Percentiles rank a stretch among this genome's conserved stretches.
Evolutionary conservation across 2,329 filamentous ascomycete genomes (phyloP).

Genomic region (Teratosphaeria viscida): DNA sequence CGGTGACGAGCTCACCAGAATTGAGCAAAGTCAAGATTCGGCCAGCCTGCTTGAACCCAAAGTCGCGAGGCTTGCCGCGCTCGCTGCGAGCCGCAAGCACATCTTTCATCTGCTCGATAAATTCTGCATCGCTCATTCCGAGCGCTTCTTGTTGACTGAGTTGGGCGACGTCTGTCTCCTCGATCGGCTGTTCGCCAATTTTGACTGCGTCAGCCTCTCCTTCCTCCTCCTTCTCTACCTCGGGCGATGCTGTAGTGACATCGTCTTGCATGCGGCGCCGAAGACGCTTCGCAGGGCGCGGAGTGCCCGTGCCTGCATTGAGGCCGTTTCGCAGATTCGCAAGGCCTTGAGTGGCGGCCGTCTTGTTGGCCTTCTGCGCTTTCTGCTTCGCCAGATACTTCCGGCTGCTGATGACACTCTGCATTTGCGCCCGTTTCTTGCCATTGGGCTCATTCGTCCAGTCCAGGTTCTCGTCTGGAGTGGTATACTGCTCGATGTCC

Average conservation of each 20-base stretch:
- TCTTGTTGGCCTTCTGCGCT: background rate
- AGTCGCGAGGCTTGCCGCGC: constrained; percentile 1
- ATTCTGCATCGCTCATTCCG: background rate
- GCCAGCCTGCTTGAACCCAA: constrained; percentile 9
- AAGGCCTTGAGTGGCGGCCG: background rate
- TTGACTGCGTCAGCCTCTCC: background rate
- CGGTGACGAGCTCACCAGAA: constrained; percentile 11
- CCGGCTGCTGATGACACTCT: background rate
- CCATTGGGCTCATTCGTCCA: background rate
- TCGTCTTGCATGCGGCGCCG: background rate
- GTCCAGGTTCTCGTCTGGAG: constrained; percentile 2
- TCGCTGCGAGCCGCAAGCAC: background rate
- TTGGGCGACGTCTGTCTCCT: background rate
- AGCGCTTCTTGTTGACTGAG: background rate
- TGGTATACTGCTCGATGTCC: constrained; percentile 1
- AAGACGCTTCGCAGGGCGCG: background rate
- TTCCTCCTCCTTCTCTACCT: background rate
- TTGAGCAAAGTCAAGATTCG: constrained; percentile 18
- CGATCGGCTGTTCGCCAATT: background rate
- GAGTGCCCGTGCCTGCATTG: background rate
- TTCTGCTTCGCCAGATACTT: background rate
- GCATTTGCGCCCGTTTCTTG: background rate
- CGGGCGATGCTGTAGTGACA: background rate
- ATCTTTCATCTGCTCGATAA: background rate
- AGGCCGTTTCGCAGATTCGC: background rate